phyloP scores from a whole-genome alignment of 306 rosid genomes.

The Lathyrus aphaca region DNA sequence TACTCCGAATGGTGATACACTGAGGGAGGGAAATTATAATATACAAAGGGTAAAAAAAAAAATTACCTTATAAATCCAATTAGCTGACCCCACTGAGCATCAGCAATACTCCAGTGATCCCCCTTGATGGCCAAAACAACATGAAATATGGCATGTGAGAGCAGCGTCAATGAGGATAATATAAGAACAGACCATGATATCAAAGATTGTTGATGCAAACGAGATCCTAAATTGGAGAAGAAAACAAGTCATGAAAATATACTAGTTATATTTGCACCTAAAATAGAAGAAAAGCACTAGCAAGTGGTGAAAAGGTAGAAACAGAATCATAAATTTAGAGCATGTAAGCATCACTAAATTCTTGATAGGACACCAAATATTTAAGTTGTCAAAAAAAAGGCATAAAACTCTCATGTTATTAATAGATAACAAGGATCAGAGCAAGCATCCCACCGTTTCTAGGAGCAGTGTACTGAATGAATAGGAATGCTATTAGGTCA shows the following conservation, averaged over 20 bases:
- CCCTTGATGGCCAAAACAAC: conserved; percentile 66
- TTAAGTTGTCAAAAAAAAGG: conserved; percentile 9
- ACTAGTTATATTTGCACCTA: conserved; percentile 15
- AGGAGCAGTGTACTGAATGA: conserved; percentile 45
- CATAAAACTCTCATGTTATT: conserved; percentile 8
- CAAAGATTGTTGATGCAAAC: conserved; percentile 54
- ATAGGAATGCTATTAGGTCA: conserved; percentile 51
- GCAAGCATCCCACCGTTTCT: conserved; percentile 49
- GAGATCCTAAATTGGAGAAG: conserved; percentile 56
- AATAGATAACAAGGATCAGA: conserved; percentile 20
- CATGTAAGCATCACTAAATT: background rate
- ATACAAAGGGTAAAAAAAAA: conserved; percentile 2
- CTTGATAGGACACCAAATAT: conserved; percentile 14
- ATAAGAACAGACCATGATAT: conserved; percentile 69
- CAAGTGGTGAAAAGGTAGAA: conserved; percentile 23
- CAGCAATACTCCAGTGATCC: conserved; percentile 52
- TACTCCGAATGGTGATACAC: conserved; percentile 21
- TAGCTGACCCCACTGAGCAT: conserved; percentile 78
- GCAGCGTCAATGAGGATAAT: conserved; percentile 62
- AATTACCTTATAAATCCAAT: conserved; percentile 71
- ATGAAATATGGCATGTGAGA: conserved; percentile 70
- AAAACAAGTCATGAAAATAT: conserved; percentile 20
- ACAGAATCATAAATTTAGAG: conserved; percentile 9
- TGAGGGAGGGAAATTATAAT: conserved; percentile 3
- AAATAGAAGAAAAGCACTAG: conserved; percentile 10